Evolutionary conservation across 1,284 basidiomycete species (phyloP), one percentile per base, ranked within the genome.

Genomic region (Phylloporus sp.): DNA sequence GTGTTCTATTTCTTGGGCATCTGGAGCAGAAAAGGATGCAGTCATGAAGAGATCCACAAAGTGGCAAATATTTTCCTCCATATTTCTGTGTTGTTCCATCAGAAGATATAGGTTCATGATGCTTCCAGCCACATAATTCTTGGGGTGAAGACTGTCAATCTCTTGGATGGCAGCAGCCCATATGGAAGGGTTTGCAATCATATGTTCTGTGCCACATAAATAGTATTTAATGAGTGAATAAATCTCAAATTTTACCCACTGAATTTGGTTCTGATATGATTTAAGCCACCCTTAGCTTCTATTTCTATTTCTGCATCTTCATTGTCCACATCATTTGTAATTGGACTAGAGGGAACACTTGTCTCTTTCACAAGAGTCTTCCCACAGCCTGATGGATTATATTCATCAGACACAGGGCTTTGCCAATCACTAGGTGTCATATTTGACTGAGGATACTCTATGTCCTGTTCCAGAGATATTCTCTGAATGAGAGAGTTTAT

Each of bases 41-140:
- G 63, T 60, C 49, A 57, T 60, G n/a, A 69, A 69, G 12, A 68
- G 63, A 52, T 68, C 63, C 20, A 69, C 12, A 56, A 69, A 65
- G 43, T 65, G 20, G 32, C 60, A 64, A 20, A 8, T 14, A 4
- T 41, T 10, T 12, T 68, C 29, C 1, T 56, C 27, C 17, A 52
- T 37, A 29, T 3, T 29, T 1, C 2, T 65, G 20, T 60, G 57
- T n/a, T 23, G n/a, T 37, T 62, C 37, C 0, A 4, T 62, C 29
- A 69, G 14, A 49, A 69, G 63, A 11, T 64, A 69, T 0, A 69
- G 62, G 19, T 69, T 68, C 1, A 69, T 69, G 3, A 68, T 65
- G 52, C 68, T 69, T 60, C 66, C 66, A 0, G 60, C 4, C 14
- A 69, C 60, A 27, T 68, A 68, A 17, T 6, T 63, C 45, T 25